Base-by-base conservation (phyloP, 2,329 filamentous ascomycete species). In the Trichoderma afroharzianum region DNA sequence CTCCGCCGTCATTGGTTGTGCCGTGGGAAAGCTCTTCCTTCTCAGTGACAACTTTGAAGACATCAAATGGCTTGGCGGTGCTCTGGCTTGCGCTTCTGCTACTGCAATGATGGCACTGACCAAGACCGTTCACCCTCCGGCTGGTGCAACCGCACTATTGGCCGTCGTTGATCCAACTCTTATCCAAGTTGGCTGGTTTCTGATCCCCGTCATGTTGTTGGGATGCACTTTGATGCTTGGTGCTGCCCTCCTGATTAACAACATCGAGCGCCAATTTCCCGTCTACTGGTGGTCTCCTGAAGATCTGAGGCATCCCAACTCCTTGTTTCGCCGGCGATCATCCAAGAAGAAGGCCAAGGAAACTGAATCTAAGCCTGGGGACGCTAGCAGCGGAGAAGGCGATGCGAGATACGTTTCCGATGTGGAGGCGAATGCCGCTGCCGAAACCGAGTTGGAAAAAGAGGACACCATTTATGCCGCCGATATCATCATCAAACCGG, bases 51-150 rank as follows among this genome's bases (percentile, higher is more conserved):
- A 80, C 70, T 84, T 85, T 39, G 81, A 88, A 32, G 79, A 85
- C 1, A 81, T 92, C 33, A 86, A 87, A 33, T 92, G 89, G 86
- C 77, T 93, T 0, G 91, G 86, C 1, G 91, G 89, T 12, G 87
- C 91, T 12, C 80, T 94, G 0, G 83, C 90, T 1, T 93, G 91
- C 74, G 91, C 89, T 0, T 78, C 85, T 3, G 86, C 91, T 0
- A 92, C 88, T 0, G 83, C 86, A 1, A 71, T 88, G 70, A 94
- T 94, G 92, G 86, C 85, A 0, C 76, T 93, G 26, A 94, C 91
- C 2, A 91, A 90, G 67, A 93, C 91, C 0, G 85, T 92, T 0
- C 91, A 94, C 74, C 92, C 92, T 0, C 92, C 92, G 0, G 92
- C 91, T 0, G 92, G 92, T 5, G 92, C 92, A 9, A 94, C 92